phyloP scores from a whole-genome alignment of 768 basidiomycete genomes.

The Mrakia frigida region DNA sequence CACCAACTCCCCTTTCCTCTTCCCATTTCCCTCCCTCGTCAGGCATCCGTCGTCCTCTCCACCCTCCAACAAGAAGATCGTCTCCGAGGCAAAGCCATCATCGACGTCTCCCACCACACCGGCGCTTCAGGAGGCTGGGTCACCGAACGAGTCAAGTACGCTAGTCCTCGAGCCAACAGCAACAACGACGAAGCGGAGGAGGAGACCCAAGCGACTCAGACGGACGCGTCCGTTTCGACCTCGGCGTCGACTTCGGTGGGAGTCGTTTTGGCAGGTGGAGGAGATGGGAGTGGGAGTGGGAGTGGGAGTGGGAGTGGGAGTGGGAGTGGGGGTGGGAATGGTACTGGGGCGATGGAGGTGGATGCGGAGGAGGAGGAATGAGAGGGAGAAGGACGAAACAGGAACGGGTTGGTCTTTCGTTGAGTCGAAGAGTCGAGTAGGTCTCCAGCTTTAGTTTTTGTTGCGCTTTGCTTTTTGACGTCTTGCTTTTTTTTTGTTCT shows the following conservation, averaged over 20 bases:
- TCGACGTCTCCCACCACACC: neutral
- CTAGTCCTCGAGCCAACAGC: neutral
- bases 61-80: neutral
- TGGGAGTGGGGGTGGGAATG: too few species aligned
- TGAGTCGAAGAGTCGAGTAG: too few species aligned
- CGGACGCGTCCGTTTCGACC: neutral
- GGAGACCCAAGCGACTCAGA: neutral
- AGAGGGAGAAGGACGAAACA: neutral
- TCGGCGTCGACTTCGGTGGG: too few species aligned
- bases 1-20: neutral
- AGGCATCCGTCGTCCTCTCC: neutral
- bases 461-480: too few species aligned
- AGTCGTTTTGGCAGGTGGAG: too few species aligned
- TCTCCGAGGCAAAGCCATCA: constrained; percentile 1
- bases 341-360: too few species aligned
- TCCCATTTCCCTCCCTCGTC: neutral
- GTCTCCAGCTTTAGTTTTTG: too few species aligned
- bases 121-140: neutral
- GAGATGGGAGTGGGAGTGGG: too few species aligned
- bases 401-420: too few species aligned
- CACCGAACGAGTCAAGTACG: neutral
- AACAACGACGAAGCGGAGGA: neutral
- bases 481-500: too few species aligned
- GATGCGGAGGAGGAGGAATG: neutral
- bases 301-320: neutral